These are phyloP conservation scores for Candida palmyrensis DNA, from an alignment of 805 yeast genomes.

Conservation along the genomic window DNA sequence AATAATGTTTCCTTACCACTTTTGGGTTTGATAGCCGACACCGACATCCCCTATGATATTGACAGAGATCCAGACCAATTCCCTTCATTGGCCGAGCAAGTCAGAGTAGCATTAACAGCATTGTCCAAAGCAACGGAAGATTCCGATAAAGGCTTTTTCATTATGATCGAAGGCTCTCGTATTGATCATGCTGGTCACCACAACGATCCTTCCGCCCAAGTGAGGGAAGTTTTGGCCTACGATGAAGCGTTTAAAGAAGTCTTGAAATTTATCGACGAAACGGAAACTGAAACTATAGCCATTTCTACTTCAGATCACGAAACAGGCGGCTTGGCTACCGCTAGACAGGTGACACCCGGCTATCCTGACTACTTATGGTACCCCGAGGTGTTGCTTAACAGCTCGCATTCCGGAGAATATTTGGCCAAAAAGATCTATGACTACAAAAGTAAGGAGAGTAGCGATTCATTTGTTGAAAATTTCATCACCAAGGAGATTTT, in stretches of 20 bases:
- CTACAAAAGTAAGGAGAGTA: slow-evolving; percentile 16
- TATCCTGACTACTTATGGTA: slow-evolving; percentile 90
- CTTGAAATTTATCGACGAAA: slow-evolving; percentile 57
- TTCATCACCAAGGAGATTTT: slow-evolving; percentile 54
- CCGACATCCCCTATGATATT: slow-evolving; percentile 79
- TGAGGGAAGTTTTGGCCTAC: slow-evolving; percentile 82
- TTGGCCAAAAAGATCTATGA: slow-evolving; percentile 44
- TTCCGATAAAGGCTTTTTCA: slow-evolving; percentile 79
- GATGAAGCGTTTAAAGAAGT: slow-evolving; percentile 79
- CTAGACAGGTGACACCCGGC: slow-evolving; percentile 60
- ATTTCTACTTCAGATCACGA: slow-evolving; percentile 91
- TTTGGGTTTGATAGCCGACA: slow-evolving; percentile 67
- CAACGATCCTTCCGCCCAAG: slow-evolving; percentile 94
- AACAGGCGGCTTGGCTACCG: slow-evolving; percentile 90
- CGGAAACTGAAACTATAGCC: slow-evolving; percentile 72
- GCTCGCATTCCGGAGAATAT: slow-evolving; percentile 74
- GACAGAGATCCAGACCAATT: slow-evolving; percentile 59
- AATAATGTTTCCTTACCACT: slow-evolving; percentile 68
- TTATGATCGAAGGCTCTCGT: slow-evolving; percentile 86
- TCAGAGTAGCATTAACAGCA: slow-evolving; percentile 66
- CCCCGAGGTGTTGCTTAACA: slow-evolving; percentile 69
- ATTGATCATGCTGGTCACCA: slow-evolving; percentile 95
- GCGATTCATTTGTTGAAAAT: slow-evolving; percentile 22
- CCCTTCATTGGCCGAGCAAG: slow-evolving; percentile 80
- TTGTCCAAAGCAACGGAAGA: slow-evolving; percentile 62